Percentiles rank a stretch among this genome's conserved stretches.
Conservation (phyloP, 2,329 filamentous ascomycete genomes). For the Pyricularia pennisetigena region DNA sequence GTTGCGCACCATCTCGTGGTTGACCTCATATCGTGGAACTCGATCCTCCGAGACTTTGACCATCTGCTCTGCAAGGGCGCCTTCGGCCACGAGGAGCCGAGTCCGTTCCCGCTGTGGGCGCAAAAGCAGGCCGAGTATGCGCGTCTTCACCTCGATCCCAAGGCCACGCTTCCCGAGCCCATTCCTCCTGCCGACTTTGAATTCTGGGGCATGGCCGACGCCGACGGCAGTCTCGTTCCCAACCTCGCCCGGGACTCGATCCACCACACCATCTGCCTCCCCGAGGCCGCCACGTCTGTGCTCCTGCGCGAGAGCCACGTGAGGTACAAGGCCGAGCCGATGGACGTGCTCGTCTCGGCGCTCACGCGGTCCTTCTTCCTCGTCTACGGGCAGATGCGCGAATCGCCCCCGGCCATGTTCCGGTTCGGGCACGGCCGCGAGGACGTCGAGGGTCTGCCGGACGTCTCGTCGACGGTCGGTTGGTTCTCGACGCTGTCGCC, state of each 20-base stretch:
- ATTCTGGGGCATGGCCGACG: conserved; percentile 36
- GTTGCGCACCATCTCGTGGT: conserved; percentile 41
- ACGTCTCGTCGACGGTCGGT: conserved; percentile 46
- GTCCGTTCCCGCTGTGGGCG: neutral
- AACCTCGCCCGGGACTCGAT: conserved; percentile 35
- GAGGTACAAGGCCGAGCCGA: conserved; percentile 37
- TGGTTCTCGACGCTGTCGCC: conserved; percentile 51
- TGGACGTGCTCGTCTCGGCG: conserved; percentile 43
- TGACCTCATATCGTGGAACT: conserved; percentile 38
- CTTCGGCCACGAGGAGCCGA: conserved; percentile 15
- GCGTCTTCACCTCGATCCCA: neutral
- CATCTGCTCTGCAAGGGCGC: conserved; percentile 33
- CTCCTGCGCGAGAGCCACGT: conserved; percentile 31
- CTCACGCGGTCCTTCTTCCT: conserved; percentile 44
- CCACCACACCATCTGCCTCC: conserved; percentile 30
- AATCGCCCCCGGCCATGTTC: conserved; percentile 37
- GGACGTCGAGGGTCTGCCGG: conserved; percentile 30
- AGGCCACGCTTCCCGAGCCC: neutral
- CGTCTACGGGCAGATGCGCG: conserved; percentile 38
- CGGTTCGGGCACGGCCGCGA: conserved; percentile 39
- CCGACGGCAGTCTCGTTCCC: conserved; percentile 7
- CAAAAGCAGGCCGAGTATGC: neutral
- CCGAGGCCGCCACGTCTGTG: conserved; percentile 27
- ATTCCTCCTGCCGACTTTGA: conserved; percentile 24
- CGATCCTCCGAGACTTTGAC: conserved; percentile 39